These are phyloP conservation scores for Vigna nakashimae DNA, from an alignment of 306 rosid genomes.

Conservation along the genomic window DNA sequence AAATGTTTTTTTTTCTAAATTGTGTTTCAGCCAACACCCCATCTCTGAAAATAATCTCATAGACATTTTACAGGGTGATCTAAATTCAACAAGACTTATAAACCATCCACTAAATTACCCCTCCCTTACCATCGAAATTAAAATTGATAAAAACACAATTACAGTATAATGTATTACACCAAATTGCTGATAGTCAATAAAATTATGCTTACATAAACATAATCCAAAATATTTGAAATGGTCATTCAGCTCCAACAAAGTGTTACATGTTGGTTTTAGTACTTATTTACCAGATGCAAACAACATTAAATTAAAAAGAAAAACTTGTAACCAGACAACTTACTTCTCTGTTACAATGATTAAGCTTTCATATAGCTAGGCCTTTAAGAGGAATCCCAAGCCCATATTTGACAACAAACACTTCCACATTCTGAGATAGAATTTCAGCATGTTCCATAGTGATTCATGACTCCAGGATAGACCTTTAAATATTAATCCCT, in stretches of 20 bases:
- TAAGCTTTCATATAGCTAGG: slow-evolving; percentile 58
- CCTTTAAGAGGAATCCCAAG: slow-evolving; percentile 57
- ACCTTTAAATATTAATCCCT: slow-evolving; percentile 40
- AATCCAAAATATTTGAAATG: slow-evolving; percentile 8
- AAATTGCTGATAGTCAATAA: not conserved
- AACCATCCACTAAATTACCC: slow-evolving; percentile 13
- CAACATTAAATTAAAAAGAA: slow-evolving; percentile 11
- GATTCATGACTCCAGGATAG: slow-evolving; percentile 46
- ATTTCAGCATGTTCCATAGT: slow-evolving; percentile 45
- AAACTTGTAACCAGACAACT: slow-evolving; percentile 52
- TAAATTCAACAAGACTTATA: slow-evolving; percentile 22
- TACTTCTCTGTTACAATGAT: slow-evolving; percentile 59
- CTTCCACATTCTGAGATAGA: slow-evolving; percentile 55
- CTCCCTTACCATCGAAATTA: not conserved
- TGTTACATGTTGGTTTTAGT: slow-evolving; percentile 25
- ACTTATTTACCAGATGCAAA: slow-evolving; percentile 23
- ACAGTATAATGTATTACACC: not conserved
- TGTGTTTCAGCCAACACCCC: not conserved
- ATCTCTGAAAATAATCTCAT: slow-evolving; percentile 22
- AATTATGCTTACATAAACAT: slow-evolving; percentile 21
- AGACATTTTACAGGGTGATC: not conserved
- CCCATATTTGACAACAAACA: slow-evolving; percentile 56
- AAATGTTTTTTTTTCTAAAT: not conserved
- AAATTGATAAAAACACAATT: slow-evolving; percentile 1
- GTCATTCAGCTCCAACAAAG: slow-evolving; percentile 6